These are phyloP conservation scores for Talaromyces funiculosus DNA, from an alignment of 2,329 filamentous ascomycete species.

Conservation along the genomic window DNA sequence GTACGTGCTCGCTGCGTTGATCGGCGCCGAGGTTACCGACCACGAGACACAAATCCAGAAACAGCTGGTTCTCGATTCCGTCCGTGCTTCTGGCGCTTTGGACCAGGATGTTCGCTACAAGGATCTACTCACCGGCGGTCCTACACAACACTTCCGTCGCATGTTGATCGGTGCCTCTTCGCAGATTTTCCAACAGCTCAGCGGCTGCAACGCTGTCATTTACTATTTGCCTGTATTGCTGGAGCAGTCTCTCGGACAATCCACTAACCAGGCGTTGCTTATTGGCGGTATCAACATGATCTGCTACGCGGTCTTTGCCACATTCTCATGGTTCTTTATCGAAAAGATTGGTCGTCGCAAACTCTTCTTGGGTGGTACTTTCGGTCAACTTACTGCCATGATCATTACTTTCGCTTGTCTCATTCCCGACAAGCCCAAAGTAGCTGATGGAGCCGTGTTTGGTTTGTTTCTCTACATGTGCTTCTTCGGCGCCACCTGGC, in stretches of 20 bases:
- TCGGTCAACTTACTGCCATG: constrained; percentile 37
- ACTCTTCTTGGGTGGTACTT: constrained; percentile 35
- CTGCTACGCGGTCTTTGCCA: constrained; percentile 21
- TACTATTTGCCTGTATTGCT: constrained; percentile 41
- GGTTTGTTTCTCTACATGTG: constrained; percentile 66
- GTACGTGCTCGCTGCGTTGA: constrained; percentile 47
- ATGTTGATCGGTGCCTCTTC: constrained; percentile 22
- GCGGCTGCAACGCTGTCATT: constrained; percentile 40
- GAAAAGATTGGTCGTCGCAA: constrained; percentile 44
- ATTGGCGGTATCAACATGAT: constrained; percentile 45
- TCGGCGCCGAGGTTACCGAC: constrained; percentile 42
- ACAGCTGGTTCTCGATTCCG: constrained; percentile 64
- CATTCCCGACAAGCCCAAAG: constrained; percentile 24
- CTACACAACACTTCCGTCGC: constrained; percentile 22
- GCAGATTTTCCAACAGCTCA: constrained; percentile 37
- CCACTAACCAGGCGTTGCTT: constrained; percentile 31
- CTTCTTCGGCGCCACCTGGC: constrained; percentile 61
- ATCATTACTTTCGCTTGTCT: constrained; percentile 37
- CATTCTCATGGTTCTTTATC: constrained; percentile 36
- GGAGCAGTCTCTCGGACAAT: constrained; percentile 31
- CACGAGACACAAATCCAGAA: constrained; percentile 52
- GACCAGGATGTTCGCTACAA: constrained; percentile 50
- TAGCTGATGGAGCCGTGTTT: constrained; percentile 43
- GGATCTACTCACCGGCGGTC: constrained; percentile 22
- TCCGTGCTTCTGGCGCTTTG: constrained; percentile 54